phyloP scores from a whole-genome alignment of 176 grass and related monocot genomes.

The Puccinellia tenuiflora region DNA sequence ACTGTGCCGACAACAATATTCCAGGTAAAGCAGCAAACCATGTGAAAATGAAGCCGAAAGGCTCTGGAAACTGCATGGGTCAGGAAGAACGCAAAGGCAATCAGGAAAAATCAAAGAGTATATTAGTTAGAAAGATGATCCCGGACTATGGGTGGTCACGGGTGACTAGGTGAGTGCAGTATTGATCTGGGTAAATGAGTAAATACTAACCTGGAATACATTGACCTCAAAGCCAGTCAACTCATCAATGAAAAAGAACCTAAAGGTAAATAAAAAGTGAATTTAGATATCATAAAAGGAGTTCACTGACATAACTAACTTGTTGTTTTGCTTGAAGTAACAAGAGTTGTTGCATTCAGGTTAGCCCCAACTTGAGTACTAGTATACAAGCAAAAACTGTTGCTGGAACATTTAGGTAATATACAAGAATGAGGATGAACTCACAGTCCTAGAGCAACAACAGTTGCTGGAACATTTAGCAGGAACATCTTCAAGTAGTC shows the following conservation, averaged over 20 bases:
- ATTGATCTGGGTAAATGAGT: not conserved
- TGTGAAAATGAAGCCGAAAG: slow-evolving; percentile 90
- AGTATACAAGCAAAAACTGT: not conserved
- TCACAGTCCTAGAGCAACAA: slow-evolving; percentile 63
- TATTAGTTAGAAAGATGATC: not conserved
- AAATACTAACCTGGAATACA: slow-evolving; percentile 23
- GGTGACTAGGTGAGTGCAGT: not conserved
- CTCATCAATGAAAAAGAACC: slow-evolving; percentile 98
- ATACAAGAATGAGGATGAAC: slow-evolving; percentile 13
- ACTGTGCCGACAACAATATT: slow-evolving; percentile 53
- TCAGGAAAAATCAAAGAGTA: not conserved
- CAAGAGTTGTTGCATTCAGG: not conserved
- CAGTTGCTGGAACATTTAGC: slow-evolving; percentile 53
- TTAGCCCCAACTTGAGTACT: not conserved
- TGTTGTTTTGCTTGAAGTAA: not conserved
- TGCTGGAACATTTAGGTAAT: not conserved
- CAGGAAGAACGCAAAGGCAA: slow-evolving; percentile 1
- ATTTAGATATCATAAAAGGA: not conserved
- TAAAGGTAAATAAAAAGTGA: slow-evolving; percentile 14
- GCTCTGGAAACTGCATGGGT: slow-evolving; percentile 77
- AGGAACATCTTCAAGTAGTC: slow-evolving; percentile 74
- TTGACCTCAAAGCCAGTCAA: slow-evolving; percentile 91
- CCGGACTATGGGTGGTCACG: not conserved
- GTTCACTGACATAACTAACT: not conserved
- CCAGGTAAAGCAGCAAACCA: slow-evolving; percentile 94